Base-by-base conservation (phyloP, 805 yeast genomes). In the Lachancea kluyveri region DNA sequence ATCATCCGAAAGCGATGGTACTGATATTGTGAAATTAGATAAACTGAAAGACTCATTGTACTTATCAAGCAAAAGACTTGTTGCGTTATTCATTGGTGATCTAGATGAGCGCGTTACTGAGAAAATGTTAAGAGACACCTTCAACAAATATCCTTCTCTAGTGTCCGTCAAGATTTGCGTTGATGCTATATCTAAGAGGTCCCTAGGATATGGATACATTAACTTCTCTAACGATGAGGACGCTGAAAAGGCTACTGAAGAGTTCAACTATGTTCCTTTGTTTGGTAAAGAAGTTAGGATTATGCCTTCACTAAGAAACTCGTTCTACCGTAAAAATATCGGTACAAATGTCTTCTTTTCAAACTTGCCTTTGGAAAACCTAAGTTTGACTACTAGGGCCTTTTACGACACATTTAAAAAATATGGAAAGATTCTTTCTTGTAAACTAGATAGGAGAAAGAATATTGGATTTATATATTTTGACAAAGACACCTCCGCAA, bases 181-280 rank as follows among this genome's bases (percentile, higher is more conserved):
- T 34, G 73, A 74, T 43, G 68, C 72, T 16, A 57, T 60, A 19
- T 61, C 72, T n/a, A 70, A 70, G 15, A 57, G 65, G 29, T 72
- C 87, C 1, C 58, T 84, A 35, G 81, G 86, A 3, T 79, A 81
- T 54, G 92, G 86, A 0, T 82, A 80, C 50, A 76, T 80, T 12
- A 79, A 81, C 35, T 79, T 78, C 50, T 55, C 58, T 6, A 57
- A 52, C 4, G 62, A 63, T 26, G 46, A 55, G 7, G 79, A 72
- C 32, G 85, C 85, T 0, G 65, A 65, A 22, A 33, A 36, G 20
- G 86, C 84, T 3, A 61, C 73, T 28, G 77, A 71, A 28, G 65
- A 70, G 7, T 67, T 77, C 56, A 80, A 77, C 50, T 73, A 70
- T 42, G 61, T 62, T 3, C 43, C 43, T 0, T 42, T 73, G 0